Evolutionary conservation across 2,329 filamentous ascomycete species (phyloP).

Genomic region (Xylaria hypoxylon): DNA sequence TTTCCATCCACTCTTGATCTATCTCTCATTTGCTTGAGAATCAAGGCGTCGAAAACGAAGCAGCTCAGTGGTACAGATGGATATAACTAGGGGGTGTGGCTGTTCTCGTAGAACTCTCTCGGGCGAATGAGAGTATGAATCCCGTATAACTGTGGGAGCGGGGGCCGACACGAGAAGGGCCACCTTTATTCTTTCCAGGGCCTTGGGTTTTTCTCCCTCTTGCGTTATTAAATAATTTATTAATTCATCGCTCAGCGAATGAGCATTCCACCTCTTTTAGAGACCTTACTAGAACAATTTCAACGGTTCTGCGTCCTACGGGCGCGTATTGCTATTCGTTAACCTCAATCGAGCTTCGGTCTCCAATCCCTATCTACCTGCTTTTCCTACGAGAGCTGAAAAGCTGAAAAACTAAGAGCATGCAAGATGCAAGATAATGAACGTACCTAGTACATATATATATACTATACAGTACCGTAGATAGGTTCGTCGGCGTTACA

Average conservation of each 20-base stretch:
- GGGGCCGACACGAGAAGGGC: background rate
- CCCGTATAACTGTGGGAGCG: background rate
- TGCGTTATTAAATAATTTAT: background rate
- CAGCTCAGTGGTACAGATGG: constrained; percentile 6
- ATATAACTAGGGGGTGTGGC: background rate
- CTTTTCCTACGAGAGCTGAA: constrained; percentile 1
- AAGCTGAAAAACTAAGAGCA: constrained; percentile 11
- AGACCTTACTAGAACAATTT: background rate
- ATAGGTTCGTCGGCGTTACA: constrained; percentile 8
- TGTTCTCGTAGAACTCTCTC: background rate
- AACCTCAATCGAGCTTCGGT: background rate
- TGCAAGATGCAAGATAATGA: constrained; percentile 7
- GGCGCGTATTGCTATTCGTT: background rate
- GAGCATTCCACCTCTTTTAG: background rate
- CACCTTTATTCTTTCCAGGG: background rate
- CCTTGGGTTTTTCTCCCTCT: background rate
- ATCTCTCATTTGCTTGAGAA: constrained; percentile 2
- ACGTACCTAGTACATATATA: background rate
- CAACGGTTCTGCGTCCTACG: background rate
- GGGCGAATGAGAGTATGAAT: background rate
- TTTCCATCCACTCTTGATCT: background rate
- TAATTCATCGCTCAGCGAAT: constrained; percentile 4
- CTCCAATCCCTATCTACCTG: background rate
- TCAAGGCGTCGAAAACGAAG: background rate
- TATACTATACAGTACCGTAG: constrained; percentile 5